A percentile compares a stretch with the other conserved stretches of the same genome.
phyloP scores from a whole-genome alignment of 1,284 basidiomycete species.

The Veloboletus limbatus region DNA sequence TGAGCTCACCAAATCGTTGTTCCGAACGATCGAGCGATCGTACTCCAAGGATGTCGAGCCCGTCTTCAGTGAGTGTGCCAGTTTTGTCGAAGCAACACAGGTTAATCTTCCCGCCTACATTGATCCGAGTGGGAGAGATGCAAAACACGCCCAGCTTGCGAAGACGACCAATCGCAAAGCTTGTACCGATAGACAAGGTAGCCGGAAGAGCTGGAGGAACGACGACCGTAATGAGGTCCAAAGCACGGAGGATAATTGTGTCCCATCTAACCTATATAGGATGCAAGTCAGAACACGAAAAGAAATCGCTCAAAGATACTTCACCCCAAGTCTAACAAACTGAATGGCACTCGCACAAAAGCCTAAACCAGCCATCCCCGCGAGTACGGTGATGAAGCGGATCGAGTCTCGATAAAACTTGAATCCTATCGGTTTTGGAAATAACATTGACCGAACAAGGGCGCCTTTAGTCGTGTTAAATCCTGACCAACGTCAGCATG shows the following conservation, averaged over 20 bases:
- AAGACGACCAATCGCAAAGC: conserved; percentile 90
- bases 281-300: conserved; percentile 7
- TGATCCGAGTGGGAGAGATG: conserved; percentile 95
- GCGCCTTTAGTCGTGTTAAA: conserved; percentile 99
- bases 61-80: conserved; percentile 97
- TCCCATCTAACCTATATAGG: conserved; percentile 80
- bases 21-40: conserved; percentile 74
- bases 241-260: conserved; percentile 88
- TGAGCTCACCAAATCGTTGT: conserved; percentile 87
- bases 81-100: conserved; percentile 99
- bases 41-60: conserved; percentile 93
- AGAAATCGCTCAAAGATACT: conserved; percentile 23
- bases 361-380: conserved; percentile 84
- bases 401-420: conserved; percentile 98
- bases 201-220: conserved; percentile 98
- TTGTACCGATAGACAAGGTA: conserved; percentile 96
- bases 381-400: conserved; percentile 91
- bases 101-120: conserved; percentile 95
- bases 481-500: conserved; percentile 42
- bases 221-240: conserved; percentile 97
- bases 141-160: conserved; percentile 92
- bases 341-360: conserved; percentile 88
- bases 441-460: conserved; percentile 95
- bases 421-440: conserved; percentile 97
- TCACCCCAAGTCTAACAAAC: conserved; percentile 87